Evolutionary conservation across 2,329 filamentous ascomycete genomes (phyloP), one percentile per base, ranked within the genome.

Genomic region (Capronia americana): DNA sequence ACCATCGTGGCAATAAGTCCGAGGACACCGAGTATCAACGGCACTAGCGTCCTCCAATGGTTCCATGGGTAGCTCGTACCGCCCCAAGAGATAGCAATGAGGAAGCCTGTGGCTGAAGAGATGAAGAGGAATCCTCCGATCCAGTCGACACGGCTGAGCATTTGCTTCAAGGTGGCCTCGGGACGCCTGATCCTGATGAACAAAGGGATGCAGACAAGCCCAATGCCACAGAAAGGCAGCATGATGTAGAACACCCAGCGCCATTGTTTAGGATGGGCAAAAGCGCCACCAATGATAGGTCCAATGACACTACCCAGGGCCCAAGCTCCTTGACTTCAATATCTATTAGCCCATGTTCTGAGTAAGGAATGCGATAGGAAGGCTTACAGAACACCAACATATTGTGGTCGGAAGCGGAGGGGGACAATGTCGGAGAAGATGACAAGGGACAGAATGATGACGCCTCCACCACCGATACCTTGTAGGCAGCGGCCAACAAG

Each of bases 401-500:
- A 78, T 53, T 74, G 73, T 4, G 75, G 72, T 1, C 76, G 75
- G 7, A 77, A 73, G 2, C 72, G 70, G 28, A 75, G 66, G 0
- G 77, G 75, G 3, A 81, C 75, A 1, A 81, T 74, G 48, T 83
- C 81, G 0, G 77, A 75, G 62, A 83, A 74, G 26, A 83, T 73
- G 50, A 83, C 72, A 26, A 80, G 75, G 32, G 80, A 80, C 1
- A 83, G 70, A 0, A 75, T 75, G 63, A 79, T 77, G 4, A 81
- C 77, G 0, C 81, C 82, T 1, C 82, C 81, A 23, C 81, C 81
- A 11, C 82, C 82, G 10, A 82, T 73, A 1, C 82, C 82, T 69
- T 84, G 82, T 3, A 84, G 69, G 17, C 77, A 73, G 23, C 82
- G 77, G 14, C 81, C 82, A 20, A 79, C 73, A 10, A 82, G 74